Conservation (phyloP, 371 early-diverging fungal species). For the Chytridium lagenaria region DNA sequence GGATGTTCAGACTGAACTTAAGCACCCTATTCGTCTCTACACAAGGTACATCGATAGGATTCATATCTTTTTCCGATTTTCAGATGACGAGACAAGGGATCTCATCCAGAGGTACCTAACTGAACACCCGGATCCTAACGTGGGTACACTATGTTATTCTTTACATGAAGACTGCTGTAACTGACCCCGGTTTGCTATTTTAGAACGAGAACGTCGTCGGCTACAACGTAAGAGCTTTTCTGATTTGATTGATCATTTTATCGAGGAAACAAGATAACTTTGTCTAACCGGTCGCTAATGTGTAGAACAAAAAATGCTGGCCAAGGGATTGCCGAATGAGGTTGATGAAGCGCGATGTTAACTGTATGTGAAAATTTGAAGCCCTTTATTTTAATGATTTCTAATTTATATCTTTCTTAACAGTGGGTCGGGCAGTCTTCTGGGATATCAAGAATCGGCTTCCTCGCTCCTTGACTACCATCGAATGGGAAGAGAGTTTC, state of each 20-base stretch:
- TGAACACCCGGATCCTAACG: conserved; percentile 97
- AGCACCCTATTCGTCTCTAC: conserved; percentile 97
- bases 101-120: conserved; percentile 95
- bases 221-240: conserved; percentile 76
- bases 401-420: neutral
- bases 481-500: conserved; percentile 97
- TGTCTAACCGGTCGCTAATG: neutral
- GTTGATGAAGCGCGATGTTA: conserved; percentile 98
- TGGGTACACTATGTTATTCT: conserved; percentile 18
- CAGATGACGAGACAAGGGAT: conserved; percentile 92
- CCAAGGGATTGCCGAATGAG: conserved; percentile 99
- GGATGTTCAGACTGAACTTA: conserved; percentile 88
- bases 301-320: conserved; percentile 79
- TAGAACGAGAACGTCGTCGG: conserved; percentile 96
- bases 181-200: neutral
- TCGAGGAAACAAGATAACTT: neutral
- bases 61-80: conserved; percentile 94
- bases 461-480: conserved; percentile 94
- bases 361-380: conserved; percentile 41
- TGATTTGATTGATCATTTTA: neutral
- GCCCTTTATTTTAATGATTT: neutral
- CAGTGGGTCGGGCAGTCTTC: conserved; percentile 90
- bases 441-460: conserved; percentile 98
- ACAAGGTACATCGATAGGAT: conserved; percentile 92
- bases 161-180: no score